phyloP scores from a whole-genome alignment of 495 filamentous ascomycete species.

The Neurospora sublineolata region DNA sequence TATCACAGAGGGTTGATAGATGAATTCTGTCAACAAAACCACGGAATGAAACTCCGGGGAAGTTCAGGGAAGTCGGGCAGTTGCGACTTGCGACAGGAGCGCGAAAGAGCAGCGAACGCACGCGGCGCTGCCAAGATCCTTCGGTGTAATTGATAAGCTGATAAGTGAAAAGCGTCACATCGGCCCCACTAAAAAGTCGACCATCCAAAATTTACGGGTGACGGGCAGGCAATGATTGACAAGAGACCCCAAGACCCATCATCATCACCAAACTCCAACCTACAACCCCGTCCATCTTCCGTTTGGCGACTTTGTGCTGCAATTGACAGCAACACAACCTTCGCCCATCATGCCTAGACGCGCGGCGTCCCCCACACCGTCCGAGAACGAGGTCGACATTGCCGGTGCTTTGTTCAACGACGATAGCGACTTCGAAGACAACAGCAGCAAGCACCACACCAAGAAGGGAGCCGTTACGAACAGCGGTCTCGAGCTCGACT shows the following conservation, averaged over 20 bases:
- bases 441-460: neutral
- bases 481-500: constrained; percentile 28
- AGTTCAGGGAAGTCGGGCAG: neutral
- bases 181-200: constrained; percentile 16
- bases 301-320: neutral
- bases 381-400: constrained; percentile 90
- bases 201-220: neutral
- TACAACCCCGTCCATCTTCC: neutral
- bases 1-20: neutral
- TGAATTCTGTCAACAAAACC: neutral
- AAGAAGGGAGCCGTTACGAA: constrained; percentile 9
- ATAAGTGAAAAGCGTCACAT: constrained; percentile 13
- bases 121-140: neutral
- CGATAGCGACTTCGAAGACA: constrained; percentile 28
- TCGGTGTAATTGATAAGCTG: neutral
- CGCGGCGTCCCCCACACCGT: constrained; percentile 67
- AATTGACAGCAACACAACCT: neutral
- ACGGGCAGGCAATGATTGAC: neutral
- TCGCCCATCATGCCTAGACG: constrained; percentile 28
- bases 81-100: neutral
- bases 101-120: neutral
- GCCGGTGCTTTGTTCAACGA: constrained; percentile 61
- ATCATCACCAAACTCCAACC: neutral
- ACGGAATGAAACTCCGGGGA: neutral
- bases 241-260: neutral